Evolutionary conservation across 768 basidiomycete species (phyloP), one percentile per base, ranked within the genome.

Genomic region (Paxillus ammoniavirescens): DNA sequence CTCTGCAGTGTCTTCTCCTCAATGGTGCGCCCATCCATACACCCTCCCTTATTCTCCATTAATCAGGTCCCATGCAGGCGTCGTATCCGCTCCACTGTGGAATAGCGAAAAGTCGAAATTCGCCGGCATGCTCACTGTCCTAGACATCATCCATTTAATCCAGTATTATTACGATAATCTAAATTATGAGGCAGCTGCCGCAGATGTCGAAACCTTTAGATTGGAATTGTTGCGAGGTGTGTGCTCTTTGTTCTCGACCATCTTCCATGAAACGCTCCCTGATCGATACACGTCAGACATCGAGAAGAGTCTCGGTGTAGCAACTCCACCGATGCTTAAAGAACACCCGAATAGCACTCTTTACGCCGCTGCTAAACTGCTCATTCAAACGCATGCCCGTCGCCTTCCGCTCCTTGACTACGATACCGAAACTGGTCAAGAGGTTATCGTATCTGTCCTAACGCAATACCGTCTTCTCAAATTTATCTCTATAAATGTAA

Each of bases 41-140:
- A 15, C 49, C 42, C 21, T 5, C 10, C 18, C 23, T 1, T 28
- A 17, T 41, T 17, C 40, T 1, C 18, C 5, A 47, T 37, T 54
- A 37, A 17, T 43, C 26, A 21, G 30, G 35, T 17, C 49, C 36
- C 48, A 44, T 42, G 7, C 67, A 97, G 96, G 94, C 57, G 95
- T 98, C 55, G 95, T 98, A 18, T 98, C 97, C 5, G 97, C 97
- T 0, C 96, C 97, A 12, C 77, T 99, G 23, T 99, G 96, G 93
- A 96, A 98, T 75, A 96, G 93, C 70, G 91, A 93, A 59, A 84
- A 82, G 55, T 95, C 92, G 5, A 83, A 78, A 40, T 99, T 99
- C 65, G 92, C 93, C 8, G 97, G 97, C 55, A 98, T 99, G 96
- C 89, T 99, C 65, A 99, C 97, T 8, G 93, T 98, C n/a, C 82